A percentile compares a stretch with the other conserved stretches of the same genome.
These are phyloP conservation scores for Taphrina wiesneri DNA, from an alignment of 1,139 yeast genomes.

Conservation along the genomic window DNA sequence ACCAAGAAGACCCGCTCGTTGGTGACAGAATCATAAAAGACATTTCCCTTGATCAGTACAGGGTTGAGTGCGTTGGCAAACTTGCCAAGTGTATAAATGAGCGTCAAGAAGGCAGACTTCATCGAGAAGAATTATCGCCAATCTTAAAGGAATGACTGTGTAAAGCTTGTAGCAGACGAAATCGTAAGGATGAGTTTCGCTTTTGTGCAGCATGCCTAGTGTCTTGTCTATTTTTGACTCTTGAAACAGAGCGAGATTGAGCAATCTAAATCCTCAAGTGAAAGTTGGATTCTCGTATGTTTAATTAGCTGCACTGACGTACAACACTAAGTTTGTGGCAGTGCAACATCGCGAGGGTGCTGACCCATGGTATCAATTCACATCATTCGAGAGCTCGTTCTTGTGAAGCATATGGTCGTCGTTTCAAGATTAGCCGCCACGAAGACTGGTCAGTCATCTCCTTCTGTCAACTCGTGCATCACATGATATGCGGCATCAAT, in stretches of 20 bases:
- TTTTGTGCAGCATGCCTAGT: neutral
- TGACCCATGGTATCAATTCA: neutral
- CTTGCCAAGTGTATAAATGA: neutral
- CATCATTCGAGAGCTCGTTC: neutral
- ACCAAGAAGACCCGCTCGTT: constrained; percentile 46
- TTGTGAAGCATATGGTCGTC: neutral
- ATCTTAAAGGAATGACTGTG: neutral
- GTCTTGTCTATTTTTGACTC: neutral
- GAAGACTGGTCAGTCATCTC: too few species aligned
- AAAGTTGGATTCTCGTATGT: neutral
- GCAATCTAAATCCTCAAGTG: neutral
- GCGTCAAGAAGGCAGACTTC: constrained; percentile 4
- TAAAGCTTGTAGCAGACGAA: neutral
- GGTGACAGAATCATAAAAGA: constrained; percentile 37
- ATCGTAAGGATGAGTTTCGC: neutral
- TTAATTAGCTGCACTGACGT: neutral
- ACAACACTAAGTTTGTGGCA: neutral
- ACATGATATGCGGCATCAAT: too few species aligned
- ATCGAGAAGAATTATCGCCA: neutral
- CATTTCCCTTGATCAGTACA: constrained; percentile 32
- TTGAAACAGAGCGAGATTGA: neutral
- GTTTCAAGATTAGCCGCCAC: too few species aligned
- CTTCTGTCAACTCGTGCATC: too few species aligned
- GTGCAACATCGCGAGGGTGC: neutral
- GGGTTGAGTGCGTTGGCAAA: constrained; percentile 23